A percentile compares a stretch with the other conserved stretches of the same genome.
Evolutionary conservation across 164 flowering plant genomes (phyloP).

Genomic region (Aristolochia contorta): DNA sequence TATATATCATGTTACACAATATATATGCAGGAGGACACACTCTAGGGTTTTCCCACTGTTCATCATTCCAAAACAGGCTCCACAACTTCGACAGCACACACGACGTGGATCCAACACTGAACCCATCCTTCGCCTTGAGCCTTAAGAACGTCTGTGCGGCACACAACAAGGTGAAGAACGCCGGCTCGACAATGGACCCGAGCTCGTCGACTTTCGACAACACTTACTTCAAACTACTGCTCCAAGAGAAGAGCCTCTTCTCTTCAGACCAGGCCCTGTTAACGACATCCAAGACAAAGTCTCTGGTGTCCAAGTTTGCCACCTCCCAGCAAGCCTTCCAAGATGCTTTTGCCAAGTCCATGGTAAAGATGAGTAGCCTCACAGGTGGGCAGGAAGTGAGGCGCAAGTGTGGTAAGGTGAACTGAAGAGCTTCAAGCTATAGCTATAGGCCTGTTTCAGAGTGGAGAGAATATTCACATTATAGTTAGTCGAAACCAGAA

Average conservation of each 20-base stretch:
- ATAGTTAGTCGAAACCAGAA: no score
- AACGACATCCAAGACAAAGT: conserved; percentile 30
- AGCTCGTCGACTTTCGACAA: conserved; percentile 50
- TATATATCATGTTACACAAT: no score
- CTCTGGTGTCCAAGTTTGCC: conserved; percentile 47
- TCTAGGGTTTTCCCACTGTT: conserved; percentile 81
- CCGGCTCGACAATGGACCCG: conserved; percentile 53
- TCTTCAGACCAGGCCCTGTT: conserved; percentile 74
- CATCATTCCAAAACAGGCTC: conserved; percentile 77
- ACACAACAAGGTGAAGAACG: conserved; percentile 50
- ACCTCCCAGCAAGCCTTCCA: conserved; percentile 35
- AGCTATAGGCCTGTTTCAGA: no score
- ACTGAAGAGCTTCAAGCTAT: neutral
- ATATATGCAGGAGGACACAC: conserved; percentile 68
- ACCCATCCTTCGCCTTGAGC: conserved; percentile 44
- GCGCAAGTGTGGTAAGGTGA: conserved; percentile 44
- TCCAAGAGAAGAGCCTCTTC: conserved; percentile 56
- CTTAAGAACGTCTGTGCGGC: conserved; percentile 42
- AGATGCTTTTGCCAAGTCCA: conserved; percentile 62
- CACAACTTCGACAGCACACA: conserved; percentile 50
- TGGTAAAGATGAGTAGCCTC: conserved; percentile 83
- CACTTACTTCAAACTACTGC: conserved; percentile 50
- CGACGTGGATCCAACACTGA: conserved; percentile 56
- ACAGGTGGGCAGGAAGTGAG: conserved; percentile 63
- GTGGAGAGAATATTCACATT: no score